Percentiles rank a stretch among this genome's conserved stretches.
Evolutionary conservation across 108 stramenopile genomes (phyloP).

Genomic region (Conticribra weissflogii): DNA sequence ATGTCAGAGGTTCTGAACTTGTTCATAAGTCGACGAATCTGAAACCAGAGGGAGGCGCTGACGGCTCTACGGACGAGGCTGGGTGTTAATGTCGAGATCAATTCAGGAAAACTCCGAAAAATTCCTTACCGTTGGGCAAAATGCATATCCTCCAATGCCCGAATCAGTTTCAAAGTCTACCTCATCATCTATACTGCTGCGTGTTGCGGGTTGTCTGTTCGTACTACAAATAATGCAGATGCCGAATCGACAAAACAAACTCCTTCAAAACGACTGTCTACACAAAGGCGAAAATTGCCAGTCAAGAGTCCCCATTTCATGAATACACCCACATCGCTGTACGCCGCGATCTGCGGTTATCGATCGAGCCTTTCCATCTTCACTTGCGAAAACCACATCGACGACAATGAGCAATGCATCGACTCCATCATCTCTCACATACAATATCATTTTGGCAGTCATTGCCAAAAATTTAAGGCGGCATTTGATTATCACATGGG

Average conservation of each 20-base stretch:
- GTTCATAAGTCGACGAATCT: no score
- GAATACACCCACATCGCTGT: conserved; percentile 17
- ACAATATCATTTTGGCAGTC: conserved; percentile 14
- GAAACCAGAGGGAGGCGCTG: no score
- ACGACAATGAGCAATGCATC: not conserved
- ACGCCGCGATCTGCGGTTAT: conserved; percentile 7
- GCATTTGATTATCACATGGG: conserved; percentile 12
- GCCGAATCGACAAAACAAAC: not conserved
- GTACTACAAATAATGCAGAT: not conserved
- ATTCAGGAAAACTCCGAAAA: no score
- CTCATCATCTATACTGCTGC: no score
- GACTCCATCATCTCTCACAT: not conserved
- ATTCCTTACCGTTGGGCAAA: no score
- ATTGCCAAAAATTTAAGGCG: conserved; percentile 5
- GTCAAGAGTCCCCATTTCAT: conserved; percentile 29
- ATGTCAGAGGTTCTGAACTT: no score
- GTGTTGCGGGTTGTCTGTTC: no score
- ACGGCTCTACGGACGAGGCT: no score
- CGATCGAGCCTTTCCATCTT: conserved; percentile 14
- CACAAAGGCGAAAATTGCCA: conserved; percentile 4
- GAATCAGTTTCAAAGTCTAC: no score
- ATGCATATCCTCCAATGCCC: no score
- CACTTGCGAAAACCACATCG: no score
- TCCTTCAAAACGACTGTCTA: not conserved
- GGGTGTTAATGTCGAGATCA: no score